Percentiles rank a stretch among this genome's conserved stretches.
Conservation (phyloP, 1,284 basidiomycete species). For the Rhodotorula sp. region DNA sequence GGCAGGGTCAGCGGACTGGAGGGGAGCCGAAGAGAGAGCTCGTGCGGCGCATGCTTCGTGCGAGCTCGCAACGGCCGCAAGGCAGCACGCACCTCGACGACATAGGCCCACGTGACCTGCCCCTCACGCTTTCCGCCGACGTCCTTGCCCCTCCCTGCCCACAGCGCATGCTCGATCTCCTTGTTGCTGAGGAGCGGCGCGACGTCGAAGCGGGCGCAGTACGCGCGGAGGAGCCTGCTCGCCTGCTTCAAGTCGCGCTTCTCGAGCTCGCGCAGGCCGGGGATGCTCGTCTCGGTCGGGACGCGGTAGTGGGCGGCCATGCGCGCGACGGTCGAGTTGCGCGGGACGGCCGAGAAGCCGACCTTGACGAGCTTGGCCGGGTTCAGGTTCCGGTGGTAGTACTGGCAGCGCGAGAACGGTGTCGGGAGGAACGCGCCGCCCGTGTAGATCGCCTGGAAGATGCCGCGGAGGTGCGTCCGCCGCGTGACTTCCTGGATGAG, state of each 20-base stretch:
- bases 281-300: slow-evolving; percentile 55
- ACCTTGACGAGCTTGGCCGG: slow-evolving; percentile 89
- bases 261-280: slow-evolving; percentile 88
- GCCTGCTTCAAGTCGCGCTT: slow-evolving; percentile 74
- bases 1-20: no score
- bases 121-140: slow-evolving; percentile 55
- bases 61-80: background rate
- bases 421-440: slow-evolving; percentile 87
- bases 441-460: slow-evolving; percentile 98
- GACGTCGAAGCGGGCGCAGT: slow-evolving; percentile 85
- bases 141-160: slow-evolving; percentile 74
- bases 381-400: slow-evolving; percentile 86
- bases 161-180: slow-evolving; percentile 83
- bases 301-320: slow-evolving; percentile 76
- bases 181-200: slow-evolving; percentile 73
- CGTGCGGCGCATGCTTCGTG: no score
- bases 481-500: slow-evolving; percentile 98
- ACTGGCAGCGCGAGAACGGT: slow-evolving; percentile 79
- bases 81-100: slow-evolving; percentile 73
- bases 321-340: slow-evolving; percentile 79
- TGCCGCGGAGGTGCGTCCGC: slow-evolving; percentile 80
- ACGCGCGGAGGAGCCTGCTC: slow-evolving; percentile 70
- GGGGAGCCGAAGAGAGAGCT: background rate
- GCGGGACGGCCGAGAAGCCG: slow-evolving; percentile 82
- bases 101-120: slow-evolving; percentile 96